Conservation (phyloP, 108 stramenopile species). For the Cyclotella cryptica region DNA sequence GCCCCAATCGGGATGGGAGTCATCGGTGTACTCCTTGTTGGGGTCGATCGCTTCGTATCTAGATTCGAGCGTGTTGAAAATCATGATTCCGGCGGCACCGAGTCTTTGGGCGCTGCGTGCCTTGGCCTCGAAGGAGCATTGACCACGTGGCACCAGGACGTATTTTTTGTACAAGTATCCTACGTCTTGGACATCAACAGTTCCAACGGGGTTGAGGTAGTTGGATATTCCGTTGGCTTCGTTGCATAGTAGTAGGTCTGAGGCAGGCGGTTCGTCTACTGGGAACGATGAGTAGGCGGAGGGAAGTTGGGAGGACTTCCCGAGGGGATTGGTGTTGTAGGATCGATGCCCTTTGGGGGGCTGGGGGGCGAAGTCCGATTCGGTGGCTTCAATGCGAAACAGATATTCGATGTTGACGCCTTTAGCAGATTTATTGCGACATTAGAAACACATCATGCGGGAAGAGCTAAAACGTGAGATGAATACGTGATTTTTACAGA, state of each 20-base stretch:
- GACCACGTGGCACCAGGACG: slow-evolving; percentile 72
- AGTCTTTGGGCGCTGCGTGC: slow-evolving; percentile 66
- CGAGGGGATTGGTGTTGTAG: slow-evolving; percentile 16
- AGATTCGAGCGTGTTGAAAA: slow-evolving; percentile 68
- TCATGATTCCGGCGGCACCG: slow-evolving; percentile 65
- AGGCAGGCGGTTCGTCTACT: slow-evolving; percentile 36
- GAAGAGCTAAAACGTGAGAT: no score
- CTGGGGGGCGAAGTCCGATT: slow-evolving; percentile 15
- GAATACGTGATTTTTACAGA: no score
- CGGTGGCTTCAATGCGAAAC: slow-evolving; percentile 37
- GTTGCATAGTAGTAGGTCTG: slow-evolving; percentile 63
- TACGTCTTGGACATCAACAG: slow-evolving; percentile 18
- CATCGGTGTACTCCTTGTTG: slow-evolving; percentile 17
- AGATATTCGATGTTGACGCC: slow-evolving; percentile 18
- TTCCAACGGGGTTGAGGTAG: slow-evolving; percentile 14
- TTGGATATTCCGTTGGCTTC: slow-evolving; percentile 22
- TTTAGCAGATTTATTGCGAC: background rate
- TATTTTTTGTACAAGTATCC: slow-evolving; percentile 16
- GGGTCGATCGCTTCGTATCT: slow-evolving; percentile 54
- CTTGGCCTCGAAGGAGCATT: slow-evolving; percentile 81
- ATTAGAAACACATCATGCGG: no score
- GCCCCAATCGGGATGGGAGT: slow-evolving; percentile 30
- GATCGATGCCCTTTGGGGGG: slow-evolving; percentile 32
- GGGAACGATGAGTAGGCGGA: slow-evolving; percentile 15
- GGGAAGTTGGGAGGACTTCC: background rate